phyloP scores from a whole-genome alignment of 768 basidiomycete species.

The Astraeus odoratus region DNA sequence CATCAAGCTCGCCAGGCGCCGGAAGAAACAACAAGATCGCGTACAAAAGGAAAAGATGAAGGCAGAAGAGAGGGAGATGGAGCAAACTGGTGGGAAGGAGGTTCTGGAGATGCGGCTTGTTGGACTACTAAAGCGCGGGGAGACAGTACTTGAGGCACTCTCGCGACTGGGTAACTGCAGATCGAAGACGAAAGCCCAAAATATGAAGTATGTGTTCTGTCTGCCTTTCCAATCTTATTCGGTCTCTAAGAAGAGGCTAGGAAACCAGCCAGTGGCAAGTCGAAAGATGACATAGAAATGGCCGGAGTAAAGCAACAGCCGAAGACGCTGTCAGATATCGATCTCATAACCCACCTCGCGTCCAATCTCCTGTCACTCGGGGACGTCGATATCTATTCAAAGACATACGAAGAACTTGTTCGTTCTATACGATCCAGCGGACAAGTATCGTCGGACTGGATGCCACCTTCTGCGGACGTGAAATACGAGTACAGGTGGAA shows the following conservation, averaged over 20 bases:
- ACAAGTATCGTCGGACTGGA: slow-evolving; percentile 60
- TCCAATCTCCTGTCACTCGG: slow-evolving; percentile 85
- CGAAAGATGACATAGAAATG: slow-evolving; percentile 36
- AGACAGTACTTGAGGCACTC: slow-evolving; percentile 84
- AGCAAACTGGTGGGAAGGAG: slow-evolving; percentile 58
- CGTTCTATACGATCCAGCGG: slow-evolving; percentile 69
- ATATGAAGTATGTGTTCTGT: slow-evolving; percentile 13
- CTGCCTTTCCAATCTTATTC: not conserved
- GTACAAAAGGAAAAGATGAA: slow-evolving; percentile 59
- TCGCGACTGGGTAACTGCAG: slow-evolving; percentile 67
- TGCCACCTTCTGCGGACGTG: slow-evolving; percentile 67
- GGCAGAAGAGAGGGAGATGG: slow-evolving; percentile 69
- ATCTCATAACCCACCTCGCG: slow-evolving; percentile 76
- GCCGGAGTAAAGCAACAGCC: slow-evolving; percentile 38
- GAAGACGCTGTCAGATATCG: slow-evolving; percentile 50
- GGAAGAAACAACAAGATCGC: slow-evolving; percentile 70
- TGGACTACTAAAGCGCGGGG: slow-evolving; percentile 75
- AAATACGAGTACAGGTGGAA: slow-evolving; percentile 84
- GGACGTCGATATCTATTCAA: slow-evolving; percentile 80
- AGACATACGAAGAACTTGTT: slow-evolving; percentile 80
- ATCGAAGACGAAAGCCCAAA: slow-evolving; percentile 42
- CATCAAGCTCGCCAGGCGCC: slow-evolving; percentile 74
- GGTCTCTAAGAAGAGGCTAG: slow-evolving; percentile 9
- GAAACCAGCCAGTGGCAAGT: slow-evolving; percentile 27
- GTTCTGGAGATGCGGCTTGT: slow-evolving; percentile 64